Percentiles rank a stretch among this genome's conserved stretches.
Conservation (phyloP, 768 basidiomycete genomes). For the Lentinula boryana region DNA sequence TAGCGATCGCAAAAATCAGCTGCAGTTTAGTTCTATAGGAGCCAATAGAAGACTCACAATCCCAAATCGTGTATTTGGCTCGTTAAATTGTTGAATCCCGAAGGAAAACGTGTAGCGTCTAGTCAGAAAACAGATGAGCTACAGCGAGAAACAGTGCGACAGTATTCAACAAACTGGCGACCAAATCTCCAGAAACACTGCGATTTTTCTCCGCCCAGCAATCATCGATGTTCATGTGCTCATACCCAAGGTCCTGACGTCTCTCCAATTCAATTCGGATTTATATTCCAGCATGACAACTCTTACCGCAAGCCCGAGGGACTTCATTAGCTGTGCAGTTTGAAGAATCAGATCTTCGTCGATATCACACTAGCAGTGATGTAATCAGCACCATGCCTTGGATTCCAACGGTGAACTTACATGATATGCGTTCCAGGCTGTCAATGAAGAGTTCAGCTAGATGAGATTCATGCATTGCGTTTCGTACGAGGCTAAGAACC, state of each 20-base stretch:
- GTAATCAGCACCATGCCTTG: neutral
- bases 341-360: conserved; percentile 45
- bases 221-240: conserved; percentile 57
- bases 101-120: conserved; percentile 49
- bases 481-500: conserved; percentile 5
- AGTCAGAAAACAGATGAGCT: neutral
- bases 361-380: conserved; percentile 45
- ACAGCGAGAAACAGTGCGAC: neutral
- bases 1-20: conserved; percentile 12
- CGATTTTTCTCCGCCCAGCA: conserved; percentile 59
- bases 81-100: conserved; percentile 53
- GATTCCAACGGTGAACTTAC: conserved; percentile 23
- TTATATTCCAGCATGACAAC: neutral
- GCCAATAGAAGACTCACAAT: conserved; percentile 33
- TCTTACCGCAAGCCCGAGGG: conserved; percentile 45
- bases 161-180: conserved; percentile 35
- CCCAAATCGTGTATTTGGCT: conserved; percentile 50
- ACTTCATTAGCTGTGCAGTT: conserved; percentile 44
- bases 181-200: conserved; percentile 44
- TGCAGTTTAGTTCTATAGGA: neutral
- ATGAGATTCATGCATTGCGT: neutral
- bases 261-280: neutral
- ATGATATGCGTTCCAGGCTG: conserved; percentile 69
- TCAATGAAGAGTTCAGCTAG: neutral
- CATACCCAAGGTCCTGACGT: conserved; percentile 49